These are phyloP conservation scores for Lactarius sp. DNA, from an alignment of 768 basidiomycete species.

Conservation along the genomic window DNA sequence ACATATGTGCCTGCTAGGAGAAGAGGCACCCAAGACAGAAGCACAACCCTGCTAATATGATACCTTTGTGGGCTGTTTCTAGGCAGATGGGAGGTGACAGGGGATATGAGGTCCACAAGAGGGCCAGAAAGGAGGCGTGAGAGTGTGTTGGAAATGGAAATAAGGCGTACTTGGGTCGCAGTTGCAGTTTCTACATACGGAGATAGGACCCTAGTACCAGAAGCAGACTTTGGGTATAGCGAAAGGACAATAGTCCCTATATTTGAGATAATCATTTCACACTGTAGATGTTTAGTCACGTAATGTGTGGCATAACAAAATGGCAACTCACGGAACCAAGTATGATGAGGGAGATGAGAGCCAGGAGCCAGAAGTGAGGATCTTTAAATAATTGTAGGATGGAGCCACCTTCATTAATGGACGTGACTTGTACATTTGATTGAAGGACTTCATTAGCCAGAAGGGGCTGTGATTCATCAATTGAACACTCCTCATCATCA, in stretches of 20 bases:
- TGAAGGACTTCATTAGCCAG: conserved; percentile 29
- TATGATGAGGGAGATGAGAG: conserved; percentile 44
- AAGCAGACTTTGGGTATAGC: conserved; percentile 38
- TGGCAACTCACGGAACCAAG: conserved; percentile 59
- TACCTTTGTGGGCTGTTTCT: conserved; percentile 44
- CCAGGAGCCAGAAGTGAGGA: conserved; percentile 61
- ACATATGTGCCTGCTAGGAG: conserved; percentile 48
- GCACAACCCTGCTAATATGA: conserved; percentile 55
- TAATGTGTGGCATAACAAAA: neutral
- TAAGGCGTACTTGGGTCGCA: conserved; percentile 60
- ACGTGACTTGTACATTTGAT: conserved; percentile 26
- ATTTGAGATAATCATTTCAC: conserved; percentile 79
- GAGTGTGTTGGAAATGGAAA: conserved; percentile 67
- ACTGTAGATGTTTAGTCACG: neutral
- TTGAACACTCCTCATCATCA: conserved; percentile 21
- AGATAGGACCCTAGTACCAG: conserved; percentile 18
- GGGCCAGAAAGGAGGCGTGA: conserved; percentile 65
- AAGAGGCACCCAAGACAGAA: conserved; percentile 47
- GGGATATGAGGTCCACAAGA: conserved; percentile 69
- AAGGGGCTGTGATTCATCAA: conserved; percentile 28
- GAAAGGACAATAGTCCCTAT: conserved; percentile 72
- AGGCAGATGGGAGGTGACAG: conserved; percentile 45
- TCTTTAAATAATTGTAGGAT: conserved; percentile 47
- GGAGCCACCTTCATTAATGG: conserved; percentile 32
- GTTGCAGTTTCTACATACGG: conserved; percentile 37